Percentiles rank a stretch among this genome's conserved stretches.
phyloP scores from a whole-genome alignment of 2,329 filamentous ascomycete species.

The Fusarium graminum region DNA sequence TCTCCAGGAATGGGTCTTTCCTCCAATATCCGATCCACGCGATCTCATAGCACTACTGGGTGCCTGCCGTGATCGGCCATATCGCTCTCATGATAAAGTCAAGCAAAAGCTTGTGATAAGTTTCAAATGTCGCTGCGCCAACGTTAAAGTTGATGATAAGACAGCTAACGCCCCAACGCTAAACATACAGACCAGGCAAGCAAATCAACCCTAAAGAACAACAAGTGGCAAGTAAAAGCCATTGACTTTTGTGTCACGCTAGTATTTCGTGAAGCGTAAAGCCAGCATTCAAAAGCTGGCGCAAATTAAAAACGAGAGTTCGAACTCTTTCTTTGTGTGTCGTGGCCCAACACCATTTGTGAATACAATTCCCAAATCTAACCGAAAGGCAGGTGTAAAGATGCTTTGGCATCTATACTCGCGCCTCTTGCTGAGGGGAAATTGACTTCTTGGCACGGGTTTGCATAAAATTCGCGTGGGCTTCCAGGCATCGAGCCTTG shows the following conservation, averaged over 20 bases:
- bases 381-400: neutral
- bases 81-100: slow-evolving; percentile 6
- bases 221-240: slow-evolving; percentile 21
- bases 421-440: slow-evolving; percentile 54
- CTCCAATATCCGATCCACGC: neutral
- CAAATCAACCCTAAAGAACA: slow-evolving; percentile 17
- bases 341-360: neutral
- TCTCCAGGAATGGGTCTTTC: slow-evolving; percentile 1
- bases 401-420: slow-evolving; percentile 12
- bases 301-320: slow-evolving; percentile 11
- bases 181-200: slow-evolving; percentile 26
- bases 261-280: slow-evolving; percentile 14
- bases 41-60: neutral
- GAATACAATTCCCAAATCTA: slow-evolving; percentile 1
- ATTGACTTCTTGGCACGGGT: slow-evolving; percentile 67
- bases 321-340: slow-evolving; percentile 8
- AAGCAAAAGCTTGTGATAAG: slow-evolving; percentile 3
- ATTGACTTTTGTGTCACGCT: slow-evolving; percentile 35
- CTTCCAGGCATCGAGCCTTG: slow-evolving; percentile 68
- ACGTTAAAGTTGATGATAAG: slow-evolving; percentile 8
- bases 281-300: neutral
- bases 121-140: slow-evolving; percentile 11
- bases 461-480: slow-evolving; percentile 66
- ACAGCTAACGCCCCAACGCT: slow-evolving; percentile 40
- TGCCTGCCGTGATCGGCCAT: slow-evolving; percentile 6